Base-by-base conservation (phyloP, 73 alveolate genomes). In the Paramecium tetraurelia region DNA sequence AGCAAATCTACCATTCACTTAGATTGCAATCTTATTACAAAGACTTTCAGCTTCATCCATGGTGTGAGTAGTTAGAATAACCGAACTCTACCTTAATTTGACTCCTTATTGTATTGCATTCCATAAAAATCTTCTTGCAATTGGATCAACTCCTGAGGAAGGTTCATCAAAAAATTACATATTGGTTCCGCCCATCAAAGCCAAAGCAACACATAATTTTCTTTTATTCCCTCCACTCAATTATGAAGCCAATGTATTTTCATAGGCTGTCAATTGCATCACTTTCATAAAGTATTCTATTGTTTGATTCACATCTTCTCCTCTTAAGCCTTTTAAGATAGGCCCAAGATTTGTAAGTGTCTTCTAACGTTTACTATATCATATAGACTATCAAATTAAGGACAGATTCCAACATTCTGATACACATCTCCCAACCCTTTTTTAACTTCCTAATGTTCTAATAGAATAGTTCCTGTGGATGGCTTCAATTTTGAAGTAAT, bases 111-210 rank as follows among this genome's bases (percentile, higher is more conserved):
- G 27, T 9, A 98, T 96, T 22, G 98, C 98, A 29, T 95, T 97
- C 99, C 99, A 98, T 99, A 98, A 96, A 95, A 96, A 96, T 89
- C 99, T 71, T 88, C 99, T 96, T 18, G 99, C 96, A 21, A 94
- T 86, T 7, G 98, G 98, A 58, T 95, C 98, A 16, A 95, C 95
- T 46, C 98, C 98, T 6, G 98, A 86, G 7, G 98, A 94, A n/a
- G 98, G 97, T 85, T 95, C 98, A 90, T 95, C 98, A 40, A 95
- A 85, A 92, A 95, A 95, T 22, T 92, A 85, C 41, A 95, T 71
- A 35, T 85, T 85, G 86, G 97, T 92, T 33, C 94, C 98, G 7
- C 97, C 99, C 27, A 95, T 92, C 41, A 97, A 87, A 22, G 99
- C 95, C 69, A 95, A 87, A n/a, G 98, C 98, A 59, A 96, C 95